A percentile compares a stretch with the other conserved stretches of the same genome.
Conservation (phyloP, 1,284 basidiomycete genomes). For the Moesziomyces globuligerus region DNA sequence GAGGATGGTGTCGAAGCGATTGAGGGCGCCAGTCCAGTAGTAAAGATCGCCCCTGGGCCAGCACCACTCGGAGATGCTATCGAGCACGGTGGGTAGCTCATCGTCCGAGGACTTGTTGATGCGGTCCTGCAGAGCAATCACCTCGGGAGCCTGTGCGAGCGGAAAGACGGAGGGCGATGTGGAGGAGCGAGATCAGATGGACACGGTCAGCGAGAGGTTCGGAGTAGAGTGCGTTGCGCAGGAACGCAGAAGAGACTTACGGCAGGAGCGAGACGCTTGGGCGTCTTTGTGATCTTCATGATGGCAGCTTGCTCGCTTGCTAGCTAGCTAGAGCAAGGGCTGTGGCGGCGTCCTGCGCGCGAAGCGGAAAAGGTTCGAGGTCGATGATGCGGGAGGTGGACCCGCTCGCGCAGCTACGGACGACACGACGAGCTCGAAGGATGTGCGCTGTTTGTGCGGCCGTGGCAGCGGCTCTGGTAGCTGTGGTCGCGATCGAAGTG, state of each 20-base stretch:
- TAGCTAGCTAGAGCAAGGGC: not conserved
- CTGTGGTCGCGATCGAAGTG: not conserved
- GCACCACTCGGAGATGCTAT: conserved; percentile 74
- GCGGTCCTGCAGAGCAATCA: conserved; percentile 50
- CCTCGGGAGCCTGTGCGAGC: conserved; percentile 46
- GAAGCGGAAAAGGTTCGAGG: not conserved
- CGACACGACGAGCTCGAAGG: not conserved
- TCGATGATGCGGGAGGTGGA: not conserved
- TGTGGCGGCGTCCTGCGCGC: too few species aligned
- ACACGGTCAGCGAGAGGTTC: conserved; percentile 1
- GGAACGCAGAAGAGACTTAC: conserved; percentile 51
- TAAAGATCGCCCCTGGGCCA: conserved; percentile 97
- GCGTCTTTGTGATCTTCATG: conserved; percentile 67
- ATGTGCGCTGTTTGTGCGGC: not conserved
- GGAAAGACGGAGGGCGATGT: not conserved
- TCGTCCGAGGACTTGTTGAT: conserved; percentile 56
- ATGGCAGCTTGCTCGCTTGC: not conserved
- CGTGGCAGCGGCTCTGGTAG: not conserved
- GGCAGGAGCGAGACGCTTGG: conserved; percentile 62
- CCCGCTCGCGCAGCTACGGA: not conserved
- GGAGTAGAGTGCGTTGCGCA: too few species aligned
- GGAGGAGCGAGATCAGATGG: not conserved
- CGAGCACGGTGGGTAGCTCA: conserved; percentile 58
- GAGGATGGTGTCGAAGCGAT: conserved; percentile 91
- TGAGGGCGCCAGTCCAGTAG: conserved; percentile 93